These are phyloP conservation scores for Glaciozyma antarctica DNA, from an alignment of 768 basidiomycete species.

Conservation along the genomic window DNA sequence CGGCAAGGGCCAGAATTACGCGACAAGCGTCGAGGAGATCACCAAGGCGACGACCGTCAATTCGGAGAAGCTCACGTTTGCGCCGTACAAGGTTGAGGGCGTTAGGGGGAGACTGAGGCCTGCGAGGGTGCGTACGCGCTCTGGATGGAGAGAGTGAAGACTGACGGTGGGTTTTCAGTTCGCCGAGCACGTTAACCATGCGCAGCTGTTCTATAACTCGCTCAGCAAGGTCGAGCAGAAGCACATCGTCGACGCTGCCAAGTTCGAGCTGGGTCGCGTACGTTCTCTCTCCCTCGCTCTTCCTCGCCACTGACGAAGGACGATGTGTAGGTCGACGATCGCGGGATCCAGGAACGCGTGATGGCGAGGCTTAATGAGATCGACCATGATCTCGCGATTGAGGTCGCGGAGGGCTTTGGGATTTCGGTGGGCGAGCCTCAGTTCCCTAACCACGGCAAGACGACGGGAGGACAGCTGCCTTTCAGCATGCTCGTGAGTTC, in stretches of 20 bases:
- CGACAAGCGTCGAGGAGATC: too few relatives aligned
- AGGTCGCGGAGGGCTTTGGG: constrained; percentile 59
- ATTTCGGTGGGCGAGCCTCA: constrained; percentile 51
- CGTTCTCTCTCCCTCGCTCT: not conserved
- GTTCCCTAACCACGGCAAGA: constrained; percentile 53
- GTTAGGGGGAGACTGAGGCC: too few relatives aligned
- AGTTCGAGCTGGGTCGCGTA: constrained; percentile 63
- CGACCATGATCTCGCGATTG: constrained; percentile 60
- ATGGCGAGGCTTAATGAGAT: constrained; percentile 61
- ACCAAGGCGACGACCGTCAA: too few relatives aligned
- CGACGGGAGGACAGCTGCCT: constrained; percentile 41
- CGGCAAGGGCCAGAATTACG: too few relatives aligned
- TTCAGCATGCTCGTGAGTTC: constrained; percentile 20
- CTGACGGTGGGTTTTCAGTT: constrained; percentile 44
- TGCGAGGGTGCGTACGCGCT: too few relatives aligned
- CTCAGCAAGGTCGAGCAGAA: constrained; percentile 56
- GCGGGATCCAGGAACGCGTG: constrained; percentile 58
- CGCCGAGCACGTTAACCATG: constrained; percentile 66
- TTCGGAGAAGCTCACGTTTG: too few relatives aligned
- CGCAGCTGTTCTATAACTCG: constrained; percentile 66
- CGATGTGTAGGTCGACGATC: constrained; percentile 55
- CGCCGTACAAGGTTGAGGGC: too few relatives aligned
- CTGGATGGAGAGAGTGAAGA: too few relatives aligned
- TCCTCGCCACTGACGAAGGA: not conserved
- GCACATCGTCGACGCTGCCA: constrained; percentile 61